Evolutionary conservation across 1,284 basidiomycete species (phyloP), one percentile per base, ranked within the genome.

Genomic region (Ustilago cynodontis): DNA sequence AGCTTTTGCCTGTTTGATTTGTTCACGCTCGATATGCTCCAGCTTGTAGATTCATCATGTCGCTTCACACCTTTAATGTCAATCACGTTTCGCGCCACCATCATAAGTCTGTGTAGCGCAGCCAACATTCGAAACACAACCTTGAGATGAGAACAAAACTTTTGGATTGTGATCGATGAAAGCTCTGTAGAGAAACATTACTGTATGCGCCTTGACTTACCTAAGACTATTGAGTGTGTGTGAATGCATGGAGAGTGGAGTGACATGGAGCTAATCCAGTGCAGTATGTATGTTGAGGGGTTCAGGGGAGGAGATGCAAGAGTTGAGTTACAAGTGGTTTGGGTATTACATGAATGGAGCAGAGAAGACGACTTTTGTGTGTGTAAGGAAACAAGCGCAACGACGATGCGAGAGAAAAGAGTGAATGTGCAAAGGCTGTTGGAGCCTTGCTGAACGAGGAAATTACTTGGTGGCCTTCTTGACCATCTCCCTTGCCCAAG

Each of bases 401-500:
- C 22, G 49, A 35, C 18, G 29, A 26, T 49, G 52, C 43, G 47
- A 49, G 18, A 18, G 29, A 26, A 49, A 43, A 33, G 24, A 16
- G 35, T 7, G 24, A 18, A 24, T 7, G 26, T 22, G 20, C n/a
- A n/a, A 14, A 37, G 61, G 71, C 65, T 68, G 65, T 68, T 73
- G 71, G 71, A 70, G 63, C 59, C 63, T 10, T 13, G 7, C 26
- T 33, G 16, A 13, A 6, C 13, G 45, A 24, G 28, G 26, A 2
- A 18, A 16, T 53, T 37, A 75, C 57, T 75, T 75, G 11, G 63
- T 54, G 11, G 82, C 78, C 67, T 80, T 79, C 61, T 81, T 85
- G 59, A 85, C 65, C 74, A 82, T 88, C 85, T 89, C 89, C 72
- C 88, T 87, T 6, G 89, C 89, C 87, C 89, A 90, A 52, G 88